phyloP scores from a whole-genome alignment of 352 stramenopile genomes.

The Globisporangium carolinianum region DNA sequence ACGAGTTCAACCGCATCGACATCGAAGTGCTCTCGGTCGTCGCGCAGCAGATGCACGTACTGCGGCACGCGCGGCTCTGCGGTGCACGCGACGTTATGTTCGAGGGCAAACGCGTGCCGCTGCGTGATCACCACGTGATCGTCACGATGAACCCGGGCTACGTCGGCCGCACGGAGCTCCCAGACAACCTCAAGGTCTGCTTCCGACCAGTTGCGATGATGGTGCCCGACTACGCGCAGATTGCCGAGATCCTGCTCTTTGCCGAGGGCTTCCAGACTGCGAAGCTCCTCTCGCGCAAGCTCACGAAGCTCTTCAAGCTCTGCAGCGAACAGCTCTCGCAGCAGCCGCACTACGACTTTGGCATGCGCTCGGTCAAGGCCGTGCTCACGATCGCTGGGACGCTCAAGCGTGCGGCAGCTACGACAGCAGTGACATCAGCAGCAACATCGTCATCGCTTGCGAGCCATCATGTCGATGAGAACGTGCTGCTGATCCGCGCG shows the following conservation, averaged over 20 bases:
- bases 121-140: constrained; percentile 74
- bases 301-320: constrained; percentile 77
- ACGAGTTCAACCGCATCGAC: constrained; percentile 90
- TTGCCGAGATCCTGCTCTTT: constrained; percentile 81
- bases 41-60: constrained; percentile 73
- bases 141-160: constrained; percentile 89
- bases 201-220: constrained; percentile 88
- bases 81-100: constrained; percentile 33
- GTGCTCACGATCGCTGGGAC: constrained; percentile 74
- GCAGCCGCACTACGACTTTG: constrained; percentile 86
- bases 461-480: constrained; percentile 30
- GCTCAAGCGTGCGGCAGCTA: constrained; percentile 34
- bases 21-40: constrained; percentile 86
- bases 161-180: constrained; percentile 67
- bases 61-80: constrained; percentile 46
- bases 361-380: constrained; percentile 80
- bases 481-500: constrained; percentile 89
- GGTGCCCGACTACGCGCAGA: constrained; percentile 81
- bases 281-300: constrained; percentile 54
- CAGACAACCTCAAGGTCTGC: constrained; percentile 79
- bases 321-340: constrained; percentile 82
- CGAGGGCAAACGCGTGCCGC: constrained; percentile 42
- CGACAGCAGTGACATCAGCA: constrained; percentile 4
- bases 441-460: constrained; percentile 9
- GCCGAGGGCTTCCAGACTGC: constrained; percentile 70